Conservation (phyloP, 768 basidiomycete genomes). For the Lentinula sp. region DNA sequence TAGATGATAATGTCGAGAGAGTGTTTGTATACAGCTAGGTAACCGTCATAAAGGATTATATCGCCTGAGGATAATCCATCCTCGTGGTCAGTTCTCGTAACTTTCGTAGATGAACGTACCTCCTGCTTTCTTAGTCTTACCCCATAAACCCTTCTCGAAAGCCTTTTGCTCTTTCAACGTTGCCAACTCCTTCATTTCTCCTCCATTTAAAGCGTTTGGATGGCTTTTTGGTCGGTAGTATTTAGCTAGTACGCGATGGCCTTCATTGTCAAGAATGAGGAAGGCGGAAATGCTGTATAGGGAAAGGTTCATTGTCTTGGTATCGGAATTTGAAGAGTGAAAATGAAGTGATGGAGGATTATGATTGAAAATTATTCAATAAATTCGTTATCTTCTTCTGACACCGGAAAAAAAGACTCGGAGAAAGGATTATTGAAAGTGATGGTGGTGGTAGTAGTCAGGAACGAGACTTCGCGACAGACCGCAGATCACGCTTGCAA, state of each 20-base stretch:
- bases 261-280: conserved; percentile 91
- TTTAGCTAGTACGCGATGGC: conserved; percentile 91
- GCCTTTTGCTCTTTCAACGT: conserved; percentile 88
- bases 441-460: no score
- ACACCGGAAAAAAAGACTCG: no score
- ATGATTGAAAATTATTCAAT: no score
- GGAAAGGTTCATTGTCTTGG: conserved; percentile 61
- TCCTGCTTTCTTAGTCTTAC: conserved; percentile 92
- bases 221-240: conserved; percentile 81
- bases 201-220: conserved; percentile 27
- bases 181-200: conserved; percentile 56
- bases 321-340: no score
- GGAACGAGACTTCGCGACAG: no score
- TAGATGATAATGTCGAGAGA: conserved; percentile 95
- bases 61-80: conserved; percentile 52
- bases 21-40: conserved; percentile 90
- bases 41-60: conserved; percentile 85
- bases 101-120: conserved; percentile 40
- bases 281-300: conserved; percentile 86
- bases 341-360: no score
- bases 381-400: no score
- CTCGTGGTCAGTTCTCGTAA: no score
- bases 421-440: no score
- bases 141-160: conserved; percentile 93
- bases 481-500: no score